Evolutionary conservation across 2,329 filamentous ascomycete genomes (phyloP), one percentile per base, ranked within the genome.

Genomic region (Aaosphaeria pasadenensis): DNA sequence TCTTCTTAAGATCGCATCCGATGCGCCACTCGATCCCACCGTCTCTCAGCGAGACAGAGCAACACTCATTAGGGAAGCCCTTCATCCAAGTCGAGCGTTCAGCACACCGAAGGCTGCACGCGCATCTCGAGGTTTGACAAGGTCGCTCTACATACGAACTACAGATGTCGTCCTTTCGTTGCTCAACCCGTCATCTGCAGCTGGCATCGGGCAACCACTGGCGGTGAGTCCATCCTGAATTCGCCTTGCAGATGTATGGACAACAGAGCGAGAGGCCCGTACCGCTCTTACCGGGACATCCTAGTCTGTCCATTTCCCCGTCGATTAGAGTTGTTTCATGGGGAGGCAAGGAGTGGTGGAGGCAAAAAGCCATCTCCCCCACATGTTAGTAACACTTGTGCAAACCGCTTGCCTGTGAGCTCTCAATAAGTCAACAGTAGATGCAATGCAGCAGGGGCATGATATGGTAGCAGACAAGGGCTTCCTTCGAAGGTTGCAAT

Each of bases 41-140:
- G 38, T 31, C 42, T 51, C 57, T 35, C 55, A 63, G 59, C 30
- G 47, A 60, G 58, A 48, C 39, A 30, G 35, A 43, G n/a, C 43
- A 45, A 46, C 53, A 58, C 17, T 24, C 17, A 24, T 24, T 24
- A 24, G 17, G 17, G 17, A 24, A 24, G 17, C 17, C 17, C 17
- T 24, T 24, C 17, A 24, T 24, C 17, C 17, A 24, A 24, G 17
- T 24, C 17, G 17, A 24, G 17, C 17, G 17, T 24, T 24, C 17
- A 24, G 17, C 17, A 24, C 17, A 42, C 29, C 17, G 17, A 46
- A 30, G 32, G 46, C 55, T 47, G 45, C 48, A 43, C 42, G 48
- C 49, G 59, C 60, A 64, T 59, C 61, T 62, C 56, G 57, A 51
- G 50, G 50, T 52, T 41, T 52, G 52, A 51, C 55, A 53, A 55